A percentile compares a stretch with the other conserved stretches of the same genome.
These are phyloP conservation scores for Atalantia buxifolia DNA, from an alignment of 345 rosid genomes.

Conservation along the genomic window DNA sequence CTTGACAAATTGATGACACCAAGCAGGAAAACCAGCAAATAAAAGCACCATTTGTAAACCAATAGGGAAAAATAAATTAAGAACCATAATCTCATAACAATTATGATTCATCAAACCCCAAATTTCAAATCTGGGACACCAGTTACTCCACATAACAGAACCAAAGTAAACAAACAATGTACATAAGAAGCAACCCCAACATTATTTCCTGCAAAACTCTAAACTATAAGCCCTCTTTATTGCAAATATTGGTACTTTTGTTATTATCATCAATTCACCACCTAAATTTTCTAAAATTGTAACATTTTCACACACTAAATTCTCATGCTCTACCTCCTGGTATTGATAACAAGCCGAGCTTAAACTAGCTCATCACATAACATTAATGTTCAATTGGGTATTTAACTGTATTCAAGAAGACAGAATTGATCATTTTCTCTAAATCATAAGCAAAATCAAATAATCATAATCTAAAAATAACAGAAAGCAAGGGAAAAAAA, in stretches of 20 bases:
- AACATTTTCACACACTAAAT: not conserved
- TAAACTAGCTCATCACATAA: not conserved
- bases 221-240: not conserved
- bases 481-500: not conserved
- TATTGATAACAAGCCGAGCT: not conserved
- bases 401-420: not conserved
- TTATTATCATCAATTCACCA: not conserved
- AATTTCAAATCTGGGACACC: not conserved
- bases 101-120: not conserved
- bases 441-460: not conserved
- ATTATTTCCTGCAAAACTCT: not conserved
- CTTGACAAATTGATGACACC: not conserved
- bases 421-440: not conserved
- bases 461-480: not conserved
- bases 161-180: not conserved
- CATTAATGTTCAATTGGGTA: not conserved
- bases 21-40: not conserved
- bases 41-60: not conserved
- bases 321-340: not conserved
- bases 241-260: not conserved
- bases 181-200: not conserved
- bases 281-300: not conserved
- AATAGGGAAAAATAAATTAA: not conserved
- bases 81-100: not conserved
- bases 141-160: not conserved